These are phyloP conservation scores for Coemansia sp. DNA, from an alignment of 192 early-diverging fungal genomes.

Conservation along the genomic window DNA sequence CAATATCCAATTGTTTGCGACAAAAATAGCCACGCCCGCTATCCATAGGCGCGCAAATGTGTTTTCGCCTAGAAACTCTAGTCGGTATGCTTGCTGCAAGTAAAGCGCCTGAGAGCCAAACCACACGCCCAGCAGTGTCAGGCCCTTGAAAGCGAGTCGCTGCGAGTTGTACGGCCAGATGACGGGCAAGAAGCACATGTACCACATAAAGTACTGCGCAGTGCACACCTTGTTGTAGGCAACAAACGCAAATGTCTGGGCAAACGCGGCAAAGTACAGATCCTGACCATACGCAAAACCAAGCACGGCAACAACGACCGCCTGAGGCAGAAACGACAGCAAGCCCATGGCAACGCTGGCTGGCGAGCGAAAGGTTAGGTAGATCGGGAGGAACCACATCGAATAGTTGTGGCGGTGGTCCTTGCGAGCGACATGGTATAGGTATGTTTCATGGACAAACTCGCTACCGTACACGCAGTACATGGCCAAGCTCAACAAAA, in stretches of 20 bases:
- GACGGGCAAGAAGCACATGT: slow-evolving; percentile 89
- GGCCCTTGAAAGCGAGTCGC: slow-evolving; percentile 53
- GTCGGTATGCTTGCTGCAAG: slow-evolving; percentile 82
- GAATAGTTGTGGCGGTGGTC: slow-evolving; percentile 99
- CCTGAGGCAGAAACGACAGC: slow-evolving; percentile 85
- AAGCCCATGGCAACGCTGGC: slow-evolving; percentile 62
- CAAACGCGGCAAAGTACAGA: slow-evolving; percentile 85
- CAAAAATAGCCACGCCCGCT: slow-evolving; percentile 73
- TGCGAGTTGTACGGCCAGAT: slow-evolving; percentile 71
- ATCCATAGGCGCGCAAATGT: slow-evolving; percentile 79
- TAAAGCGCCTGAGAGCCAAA: slow-evolving; percentile 80
- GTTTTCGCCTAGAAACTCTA: slow-evolving; percentile 88
- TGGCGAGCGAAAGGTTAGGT: slow-evolving; percentile 67
- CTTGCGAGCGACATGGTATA: slow-evolving; percentile 94
- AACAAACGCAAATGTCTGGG: slow-evolving; percentile 97
- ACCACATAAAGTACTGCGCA: slow-evolving; percentile 99
- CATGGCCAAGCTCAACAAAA: slow-evolving; percentile 69
- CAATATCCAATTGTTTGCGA: slow-evolving; percentile 74
- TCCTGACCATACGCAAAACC: slow-evolving; percentile 79
- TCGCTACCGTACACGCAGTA: slow-evolving; percentile 77
- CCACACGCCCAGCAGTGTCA: slow-evolving; percentile 68
- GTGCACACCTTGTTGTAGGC: slow-evolving; percentile 97
- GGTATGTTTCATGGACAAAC: slow-evolving; percentile 89
- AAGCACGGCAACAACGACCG: slow-evolving; percentile 63
- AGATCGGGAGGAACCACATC: slow-evolving; percentile 95